phyloP scores from a whole-genome alignment of 2,329 filamentous ascomycete genomes.

The Colletotrichum spinosum region DNA sequence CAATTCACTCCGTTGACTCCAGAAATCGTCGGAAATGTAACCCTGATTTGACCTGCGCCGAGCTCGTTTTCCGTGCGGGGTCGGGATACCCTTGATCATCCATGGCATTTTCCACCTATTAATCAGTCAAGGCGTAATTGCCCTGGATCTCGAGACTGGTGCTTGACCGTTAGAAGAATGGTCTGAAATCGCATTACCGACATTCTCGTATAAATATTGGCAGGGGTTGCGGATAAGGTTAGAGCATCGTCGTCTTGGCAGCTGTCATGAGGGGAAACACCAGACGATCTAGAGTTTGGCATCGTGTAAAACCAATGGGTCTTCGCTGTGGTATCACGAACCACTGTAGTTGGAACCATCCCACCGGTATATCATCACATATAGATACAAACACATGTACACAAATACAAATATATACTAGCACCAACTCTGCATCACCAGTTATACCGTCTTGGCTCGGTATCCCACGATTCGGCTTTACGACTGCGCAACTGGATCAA shows the following conservation, averaged over 20 bases:
- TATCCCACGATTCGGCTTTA: no score
- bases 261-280: not conserved
- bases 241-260: conserved; percentile 4
- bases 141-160: not conserved
- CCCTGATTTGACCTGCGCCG: not conserved
- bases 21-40: conserved; percentile 28
- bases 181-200: no score
- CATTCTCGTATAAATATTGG: not conserved
- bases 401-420: no score
- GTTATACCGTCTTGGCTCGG: no score
- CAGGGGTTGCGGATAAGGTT: conserved; percentile 33
- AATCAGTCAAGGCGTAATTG: conserved; percentile 10
- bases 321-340: no score
- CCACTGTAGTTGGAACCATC: not conserved
- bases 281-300: conserved; percentile 2
- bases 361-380: conserved; percentile 10
- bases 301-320: not conserved
- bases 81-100: conserved; percentile 23
- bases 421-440: no score
- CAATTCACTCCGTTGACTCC: not conserved
- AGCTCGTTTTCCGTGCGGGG: conserved; percentile 36
- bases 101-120: conserved; percentile 27
- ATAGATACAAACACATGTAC: no score
- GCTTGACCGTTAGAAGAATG: no score
- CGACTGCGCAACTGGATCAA: no score